Base-by-base conservation (phyloP, 148 eudicot species). In the Limonium bicolor region DNA sequence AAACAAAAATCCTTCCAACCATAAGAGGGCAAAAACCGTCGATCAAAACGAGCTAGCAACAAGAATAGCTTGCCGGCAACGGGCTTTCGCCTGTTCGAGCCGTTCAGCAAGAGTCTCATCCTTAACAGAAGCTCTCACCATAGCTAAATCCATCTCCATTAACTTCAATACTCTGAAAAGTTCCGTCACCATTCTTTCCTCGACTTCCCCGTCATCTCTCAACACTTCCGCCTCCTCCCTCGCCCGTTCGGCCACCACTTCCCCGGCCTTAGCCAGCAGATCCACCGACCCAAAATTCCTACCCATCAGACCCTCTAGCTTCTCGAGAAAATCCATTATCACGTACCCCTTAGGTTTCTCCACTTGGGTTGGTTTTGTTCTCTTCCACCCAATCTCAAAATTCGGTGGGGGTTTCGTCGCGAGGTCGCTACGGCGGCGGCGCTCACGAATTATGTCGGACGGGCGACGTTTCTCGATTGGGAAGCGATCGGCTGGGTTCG, bases 131-230 rank as follows among this genome's bases (percentile, higher is more conserved):
- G 82, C 94, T 50, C 64, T 76, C 23, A 86, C 73, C 96, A 87
- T 82, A 6, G 77, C 80, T 63, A 87, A 69, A 43, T 87, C 96
- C 96, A 87, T 87, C 36, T 87, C 85, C 96, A 87, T 78, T 3
- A 86, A 66, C 69, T 76, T 86, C 80, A 86, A 68, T 7, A 86
- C 94, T 47, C 96, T 72, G 26, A 15, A 55, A 20, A 86, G 58
- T 58, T 86, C 96, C 22, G 84, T 82, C 37, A 82, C 87, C 82
- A 82, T 65, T 27, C 96, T 78, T 4, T 73, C 96, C 48, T 86
- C 93, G 26, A 86, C 96, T 29, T 82, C 69, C 6, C 96, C 88
- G 38, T 87, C 94, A 26, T 87, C 96, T 27, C 60, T 56, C 59
- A 82, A 36, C 47, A 63, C 77, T 29, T 87, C 96, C 0, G 94